These are phyloP conservation scores for Suaeda aralocaspica DNA, from an alignment of 148 eudicot species.

Conservation along the genomic window DNA sequence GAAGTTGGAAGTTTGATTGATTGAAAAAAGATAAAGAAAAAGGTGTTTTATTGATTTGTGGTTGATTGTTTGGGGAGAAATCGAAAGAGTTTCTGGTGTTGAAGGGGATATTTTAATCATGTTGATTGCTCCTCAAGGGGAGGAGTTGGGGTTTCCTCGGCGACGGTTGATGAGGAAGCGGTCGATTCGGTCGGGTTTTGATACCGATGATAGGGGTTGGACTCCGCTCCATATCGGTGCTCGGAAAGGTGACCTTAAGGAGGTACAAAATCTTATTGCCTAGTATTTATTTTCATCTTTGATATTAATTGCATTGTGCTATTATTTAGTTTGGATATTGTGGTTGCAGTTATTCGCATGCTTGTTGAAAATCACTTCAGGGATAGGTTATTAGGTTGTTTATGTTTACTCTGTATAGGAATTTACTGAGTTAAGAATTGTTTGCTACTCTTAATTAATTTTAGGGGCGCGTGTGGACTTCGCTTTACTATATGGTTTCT, in stretches of 20 bases:
- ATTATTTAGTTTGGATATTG: too few relatives aligned
- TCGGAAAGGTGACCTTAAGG: constrained; percentile 57
- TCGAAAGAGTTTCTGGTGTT: background rate
- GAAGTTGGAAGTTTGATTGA: constrained; percentile 16
- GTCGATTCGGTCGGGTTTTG: constrained; percentile 24
- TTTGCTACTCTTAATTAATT: too few relatives aligned
- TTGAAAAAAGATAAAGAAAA: background rate
- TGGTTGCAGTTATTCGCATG: background rate
- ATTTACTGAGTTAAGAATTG: too few relatives aligned
- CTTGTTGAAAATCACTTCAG: background rate
- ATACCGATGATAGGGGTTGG: constrained; percentile 85
- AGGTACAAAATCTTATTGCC: constrained; percentile 33
- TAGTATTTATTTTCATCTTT: background rate
- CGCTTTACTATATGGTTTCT: too few relatives aligned
- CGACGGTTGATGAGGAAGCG: constrained; percentile 40
- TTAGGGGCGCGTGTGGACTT: too few relatives aligned
- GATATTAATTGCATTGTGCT: too few relatives aligned
- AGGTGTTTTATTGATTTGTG: constrained; percentile 6
- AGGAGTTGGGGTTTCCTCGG: constrained; percentile 26
- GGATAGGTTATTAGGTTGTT: too few relatives aligned
- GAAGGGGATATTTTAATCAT: constrained; percentile 12
- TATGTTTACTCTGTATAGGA: too few relatives aligned
- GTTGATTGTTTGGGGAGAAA: constrained; percentile 7
- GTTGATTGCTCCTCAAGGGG: constrained; percentile 35
- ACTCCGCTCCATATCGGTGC: constrained; percentile 66